These are phyloP conservation scores for Cladorrhinum sp. DNA, from an alignment of 2,329 filamentous ascomycete species.

Conservation along the genomic window DNA sequence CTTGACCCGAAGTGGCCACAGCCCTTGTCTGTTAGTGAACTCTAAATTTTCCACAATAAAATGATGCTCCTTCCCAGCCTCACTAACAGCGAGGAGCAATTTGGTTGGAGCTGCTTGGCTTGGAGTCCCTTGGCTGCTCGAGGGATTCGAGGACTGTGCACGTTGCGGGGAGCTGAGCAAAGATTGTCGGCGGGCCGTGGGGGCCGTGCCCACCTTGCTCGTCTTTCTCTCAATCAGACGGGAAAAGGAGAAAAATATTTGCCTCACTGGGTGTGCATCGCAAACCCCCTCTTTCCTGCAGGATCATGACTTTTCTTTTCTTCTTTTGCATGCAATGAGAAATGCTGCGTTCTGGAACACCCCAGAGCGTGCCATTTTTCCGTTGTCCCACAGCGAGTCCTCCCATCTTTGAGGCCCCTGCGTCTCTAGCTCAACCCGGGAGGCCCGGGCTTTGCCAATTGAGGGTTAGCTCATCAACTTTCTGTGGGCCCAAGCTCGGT, in stretches of 20 bases:
- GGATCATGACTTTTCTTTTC: neutral
- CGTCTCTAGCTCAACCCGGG: slow-evolving; percentile 3
- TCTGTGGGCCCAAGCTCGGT: neutral
- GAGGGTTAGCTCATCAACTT: neutral
- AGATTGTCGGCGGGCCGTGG: neutral
- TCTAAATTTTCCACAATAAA: neutral
- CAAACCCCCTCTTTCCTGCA: neutral
- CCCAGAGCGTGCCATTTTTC: neutral
- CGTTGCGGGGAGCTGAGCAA: neutral
- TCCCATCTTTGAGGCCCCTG: slow-evolving; percentile 3
- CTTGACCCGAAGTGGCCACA: neutral
- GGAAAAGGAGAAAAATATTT: neutral
- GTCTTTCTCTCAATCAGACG: neutral
- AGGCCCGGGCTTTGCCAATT: neutral
- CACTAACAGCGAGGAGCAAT: too few species aligned
- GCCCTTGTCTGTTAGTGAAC: neutral
- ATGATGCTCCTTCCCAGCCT: too few species aligned
- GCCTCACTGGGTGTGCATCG: neutral
- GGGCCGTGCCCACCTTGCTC: neutral
- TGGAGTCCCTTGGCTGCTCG: too few species aligned
- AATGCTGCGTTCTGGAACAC: neutral
- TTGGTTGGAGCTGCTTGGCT: too few species aligned
- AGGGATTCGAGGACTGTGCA: neutral
- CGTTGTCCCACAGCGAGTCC: neutral
- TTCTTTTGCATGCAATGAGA: neutral